Percentiles rank a stretch among this genome's conserved stretches.
These are phyloP conservation scores for Synchytrium microbalum DNA, from an alignment of 371 early-diverging fungal genomes.

Conservation along the genomic window DNA sequence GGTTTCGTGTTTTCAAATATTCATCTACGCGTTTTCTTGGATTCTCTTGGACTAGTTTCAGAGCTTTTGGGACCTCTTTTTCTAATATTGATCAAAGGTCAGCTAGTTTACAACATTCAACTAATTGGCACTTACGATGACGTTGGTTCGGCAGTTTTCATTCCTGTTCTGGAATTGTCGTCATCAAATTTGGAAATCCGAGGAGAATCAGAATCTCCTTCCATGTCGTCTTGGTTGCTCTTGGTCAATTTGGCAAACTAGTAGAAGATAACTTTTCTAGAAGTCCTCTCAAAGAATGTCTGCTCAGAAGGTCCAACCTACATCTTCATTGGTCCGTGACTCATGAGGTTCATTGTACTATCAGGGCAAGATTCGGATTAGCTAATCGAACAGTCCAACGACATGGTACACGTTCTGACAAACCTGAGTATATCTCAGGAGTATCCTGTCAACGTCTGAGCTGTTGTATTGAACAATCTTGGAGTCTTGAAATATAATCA, in stretches of 20 bases:
- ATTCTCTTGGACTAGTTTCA: no score
- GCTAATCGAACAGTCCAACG: neutral
- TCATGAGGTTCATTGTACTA: constrained; percentile 61
- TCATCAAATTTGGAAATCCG: no score
- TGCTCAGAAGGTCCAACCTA: no score
- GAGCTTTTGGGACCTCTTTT: no score
- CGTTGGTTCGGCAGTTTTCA: neutral
- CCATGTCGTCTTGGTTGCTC: no score
- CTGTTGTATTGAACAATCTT: constrained; percentile 89
- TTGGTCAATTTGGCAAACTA: no score
- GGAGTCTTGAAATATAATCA: constrained; percentile 81
- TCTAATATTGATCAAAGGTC: no score
- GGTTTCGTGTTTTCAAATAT: no score
- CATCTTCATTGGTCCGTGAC: constrained; percentile 54
- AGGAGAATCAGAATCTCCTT: no score
- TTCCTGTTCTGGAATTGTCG: neutral
- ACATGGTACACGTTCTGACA: neutral
- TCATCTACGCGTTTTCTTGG: neutral
- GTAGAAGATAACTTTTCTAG: no score
- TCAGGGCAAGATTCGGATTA: constrained; percentile 1
- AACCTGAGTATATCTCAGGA: constrained; percentile 83
- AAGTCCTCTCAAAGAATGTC: no score
- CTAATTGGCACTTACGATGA: neutral
- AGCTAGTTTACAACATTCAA: no score
- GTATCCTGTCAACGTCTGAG: constrained; percentile 83